Conservation (phyloP, 176 grass and related monocot species). For the Zea luxurians region DNA sequence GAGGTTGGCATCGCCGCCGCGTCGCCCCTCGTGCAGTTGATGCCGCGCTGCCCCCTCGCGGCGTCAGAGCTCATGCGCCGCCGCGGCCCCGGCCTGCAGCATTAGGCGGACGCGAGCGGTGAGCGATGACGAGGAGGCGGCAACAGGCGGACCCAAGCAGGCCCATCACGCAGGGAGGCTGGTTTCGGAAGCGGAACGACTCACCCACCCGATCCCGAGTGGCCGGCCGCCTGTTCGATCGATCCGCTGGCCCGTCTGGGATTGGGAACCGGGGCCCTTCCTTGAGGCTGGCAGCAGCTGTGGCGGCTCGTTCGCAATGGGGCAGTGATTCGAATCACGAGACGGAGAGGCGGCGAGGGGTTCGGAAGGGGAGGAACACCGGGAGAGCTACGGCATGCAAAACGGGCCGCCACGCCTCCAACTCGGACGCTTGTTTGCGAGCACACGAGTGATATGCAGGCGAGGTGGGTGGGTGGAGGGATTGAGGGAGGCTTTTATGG, state of each 20-base stretch:
- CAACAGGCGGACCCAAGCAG: background rate
- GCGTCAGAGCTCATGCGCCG: conserved; percentile 37
- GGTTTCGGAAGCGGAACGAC: background rate
- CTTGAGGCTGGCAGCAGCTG: conserved; percentile 11
- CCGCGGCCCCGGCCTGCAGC: conserved; percentile 33
- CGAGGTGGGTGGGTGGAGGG: background rate
- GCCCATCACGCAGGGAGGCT: background rate
- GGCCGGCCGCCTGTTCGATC: background rate
- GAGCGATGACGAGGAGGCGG: conserved; percentile 22
- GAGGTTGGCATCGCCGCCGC: conserved; percentile 41
- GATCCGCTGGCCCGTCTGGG: background rate
- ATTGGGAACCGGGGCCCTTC: background rate
- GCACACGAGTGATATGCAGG: background rate
- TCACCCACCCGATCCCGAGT: conserved; percentile 32
- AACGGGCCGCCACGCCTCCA: conserved; percentile 24
- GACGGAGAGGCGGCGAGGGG: too few relatives aligned
- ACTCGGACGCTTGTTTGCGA: conserved; percentile 40
- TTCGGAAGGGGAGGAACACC: too few relatives aligned
- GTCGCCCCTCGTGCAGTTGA: background rate
- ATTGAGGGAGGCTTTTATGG: conserved; percentile 36
- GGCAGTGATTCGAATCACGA: too few relatives aligned
- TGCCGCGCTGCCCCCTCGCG: background rate
- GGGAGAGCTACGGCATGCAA: conserved; percentile 17
- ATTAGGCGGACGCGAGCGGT: conserved; percentile 41
- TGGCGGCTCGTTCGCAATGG: conserved; percentile 20